Conservation (phyloP, 75 land plant species). For the Picea glauca region DNA sequence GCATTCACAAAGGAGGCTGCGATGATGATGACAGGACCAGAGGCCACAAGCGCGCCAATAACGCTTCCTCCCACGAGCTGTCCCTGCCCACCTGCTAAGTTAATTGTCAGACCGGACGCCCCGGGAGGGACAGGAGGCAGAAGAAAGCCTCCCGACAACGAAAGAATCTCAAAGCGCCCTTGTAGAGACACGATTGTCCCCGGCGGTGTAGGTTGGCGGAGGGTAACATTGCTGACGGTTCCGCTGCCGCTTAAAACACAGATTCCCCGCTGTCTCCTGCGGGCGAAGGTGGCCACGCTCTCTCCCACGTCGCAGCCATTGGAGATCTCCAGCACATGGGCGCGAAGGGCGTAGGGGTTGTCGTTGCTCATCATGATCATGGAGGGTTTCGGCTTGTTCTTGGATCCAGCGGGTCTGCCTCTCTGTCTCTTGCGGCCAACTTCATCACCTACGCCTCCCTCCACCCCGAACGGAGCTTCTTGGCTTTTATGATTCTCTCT, state of each 20-base stretch:
- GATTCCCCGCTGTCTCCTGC: constrained; percentile 61
- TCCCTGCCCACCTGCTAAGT: constrained; percentile 78
- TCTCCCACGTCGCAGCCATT: constrained; percentile 61
- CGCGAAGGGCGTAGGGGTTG: constrained; percentile 63
- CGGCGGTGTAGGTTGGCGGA: constrained; percentile 64
- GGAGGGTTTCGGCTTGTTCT: constrained; percentile 95
- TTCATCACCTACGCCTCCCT: neutral
- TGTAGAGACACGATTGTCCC: constrained; percentile 73
- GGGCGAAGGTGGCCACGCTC: constrained; percentile 35
- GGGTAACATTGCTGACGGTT: constrained; percentile 74
- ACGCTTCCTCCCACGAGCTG: constrained; percentile 85
- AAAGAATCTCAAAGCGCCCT: constrained; percentile 84
- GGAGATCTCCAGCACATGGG: constrained; percentile 81
- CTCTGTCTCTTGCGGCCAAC: constrained; percentile 54
- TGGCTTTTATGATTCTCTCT: neutral
- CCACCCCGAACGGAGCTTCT: neutral
- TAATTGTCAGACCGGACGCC: constrained; percentile 49
- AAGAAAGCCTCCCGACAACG: constrained; percentile 49
- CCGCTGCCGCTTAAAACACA: constrained; percentile 77
- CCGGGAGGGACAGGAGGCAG: constrained; percentile 16
- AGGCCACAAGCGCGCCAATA: constrained; percentile 56
- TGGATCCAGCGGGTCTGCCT: constrained; percentile 95
- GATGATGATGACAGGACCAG: constrained; percentile 60
- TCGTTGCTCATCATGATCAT: constrained; percentile 67
- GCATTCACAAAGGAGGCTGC: constrained; percentile 75